phyloP scores from a whole-genome alignment of 805 yeast genomes.

The Lachancea thermotolerans region DNA sequence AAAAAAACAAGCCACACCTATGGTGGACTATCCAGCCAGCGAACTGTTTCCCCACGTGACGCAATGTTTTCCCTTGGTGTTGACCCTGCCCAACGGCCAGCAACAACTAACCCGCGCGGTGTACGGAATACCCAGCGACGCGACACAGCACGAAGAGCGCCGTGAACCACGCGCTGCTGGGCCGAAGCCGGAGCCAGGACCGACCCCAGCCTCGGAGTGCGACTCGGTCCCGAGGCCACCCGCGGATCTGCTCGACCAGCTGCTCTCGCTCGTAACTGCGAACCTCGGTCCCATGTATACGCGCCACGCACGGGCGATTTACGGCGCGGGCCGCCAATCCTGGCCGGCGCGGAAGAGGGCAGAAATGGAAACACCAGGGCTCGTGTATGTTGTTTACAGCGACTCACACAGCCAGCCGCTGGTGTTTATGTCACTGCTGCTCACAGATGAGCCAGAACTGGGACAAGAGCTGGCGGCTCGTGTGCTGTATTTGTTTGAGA shows the following conservation, averaged over 20 bases:
- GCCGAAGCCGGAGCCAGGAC: too few species aligned
- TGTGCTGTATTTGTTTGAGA: constrained; percentile 29
- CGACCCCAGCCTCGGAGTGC: too few species aligned
- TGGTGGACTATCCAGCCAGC: background rate
- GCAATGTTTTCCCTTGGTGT: background rate
- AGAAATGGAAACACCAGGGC: constrained; percentile 25
- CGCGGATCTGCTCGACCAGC: background rate
- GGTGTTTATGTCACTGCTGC: constrained; percentile 24
- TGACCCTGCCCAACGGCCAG: background rate
- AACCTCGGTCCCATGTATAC: constrained; percentile 22
- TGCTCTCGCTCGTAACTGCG: constrained; percentile 15
- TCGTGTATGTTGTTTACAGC: constrained; percentile 24
- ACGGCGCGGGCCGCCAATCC: constrained; percentile 13
- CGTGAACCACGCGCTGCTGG: too few species aligned
- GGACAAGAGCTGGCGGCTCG: constrained; percentile 1
- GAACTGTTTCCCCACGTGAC: background rate
- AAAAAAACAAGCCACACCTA: background rate
- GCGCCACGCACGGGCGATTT: constrained; percentile 13
- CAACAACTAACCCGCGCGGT: background rate
- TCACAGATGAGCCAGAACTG: constrained; percentile 22
- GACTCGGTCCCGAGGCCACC: background rate
- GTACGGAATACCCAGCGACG: background rate
- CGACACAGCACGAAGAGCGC: background rate
- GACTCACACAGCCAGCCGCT: constrained; percentile 1
- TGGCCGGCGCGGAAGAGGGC: constrained; percentile 25